Conservation (phyloP, 164 flowering plant species). For the Annona squamosa region DNA sequence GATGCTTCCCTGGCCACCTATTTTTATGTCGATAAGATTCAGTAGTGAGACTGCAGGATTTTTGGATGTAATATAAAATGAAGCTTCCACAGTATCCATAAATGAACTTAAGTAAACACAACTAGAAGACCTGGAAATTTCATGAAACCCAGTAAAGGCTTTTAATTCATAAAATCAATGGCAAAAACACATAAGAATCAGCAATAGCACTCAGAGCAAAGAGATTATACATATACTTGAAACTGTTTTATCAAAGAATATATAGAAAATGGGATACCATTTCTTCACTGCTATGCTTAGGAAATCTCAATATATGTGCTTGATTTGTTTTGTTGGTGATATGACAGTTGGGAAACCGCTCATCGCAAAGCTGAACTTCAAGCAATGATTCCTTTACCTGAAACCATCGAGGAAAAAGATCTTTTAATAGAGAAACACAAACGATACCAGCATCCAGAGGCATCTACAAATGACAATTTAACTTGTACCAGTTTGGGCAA, state of each 20-base stretch:
- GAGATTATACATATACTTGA: background rate
- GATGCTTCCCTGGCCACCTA: too few species aligned
- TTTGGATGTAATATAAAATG: too few species aligned
- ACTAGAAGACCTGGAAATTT: background rate
- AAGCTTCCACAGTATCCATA: too few species aligned
- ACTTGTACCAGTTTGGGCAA: slow-evolving; percentile 54
- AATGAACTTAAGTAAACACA: too few species aligned
- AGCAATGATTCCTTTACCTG: slow-evolving; percentile 96
- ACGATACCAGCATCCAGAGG: background rate
- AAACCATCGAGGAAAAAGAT: slow-evolving; percentile 9
- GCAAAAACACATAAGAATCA: background rate
- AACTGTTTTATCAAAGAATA: background rate
- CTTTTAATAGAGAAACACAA: background rate
- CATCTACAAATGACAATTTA: background rate
- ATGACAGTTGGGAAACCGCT: slow-evolving; percentile 46
- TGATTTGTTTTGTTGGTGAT: slow-evolving; percentile 41
- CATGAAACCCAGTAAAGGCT: background rate
- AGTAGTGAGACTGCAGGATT: too few species aligned
- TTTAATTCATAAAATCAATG: background rate
- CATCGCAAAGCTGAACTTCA: slow-evolving; percentile 85
- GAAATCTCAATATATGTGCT: slow-evolving; percentile 53
- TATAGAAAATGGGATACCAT: slow-evolving; percentile 35
- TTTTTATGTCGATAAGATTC: too few species aligned
- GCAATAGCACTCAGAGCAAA: background rate
- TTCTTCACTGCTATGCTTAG: slow-evolving; percentile 79